Percentiles rank a stretch among this genome's conserved stretches.
phyloP scores from a whole-genome alignment of 371 early-diverging fungal genomes.

The Nematocida sp. region DNA sequence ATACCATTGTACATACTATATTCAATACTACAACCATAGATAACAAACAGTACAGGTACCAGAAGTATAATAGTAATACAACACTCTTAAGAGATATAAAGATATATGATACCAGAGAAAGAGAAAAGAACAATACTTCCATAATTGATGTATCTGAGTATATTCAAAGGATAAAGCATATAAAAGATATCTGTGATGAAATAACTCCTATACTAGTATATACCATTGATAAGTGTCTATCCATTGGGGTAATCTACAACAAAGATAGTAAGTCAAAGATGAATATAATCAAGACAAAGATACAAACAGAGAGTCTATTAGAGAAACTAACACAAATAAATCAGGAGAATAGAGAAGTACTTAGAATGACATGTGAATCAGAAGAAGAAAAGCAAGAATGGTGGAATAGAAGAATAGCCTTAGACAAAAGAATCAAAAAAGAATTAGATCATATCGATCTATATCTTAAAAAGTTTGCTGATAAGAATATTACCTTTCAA shows the following conservation, averaged over 20 bases:
- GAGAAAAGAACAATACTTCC: background rate
- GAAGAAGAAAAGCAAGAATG: slow-evolving; percentile 23
- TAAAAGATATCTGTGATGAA: slow-evolving; percentile 14
- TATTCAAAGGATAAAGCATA: slow-evolving; percentile 15
- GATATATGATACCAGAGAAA: slow-evolving; percentile 33
- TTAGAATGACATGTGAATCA: background rate
- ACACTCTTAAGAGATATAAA: slow-evolving; percentile 28
- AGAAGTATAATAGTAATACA: slow-evolving; percentile 15
- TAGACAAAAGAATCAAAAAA: slow-evolving; percentile 26
- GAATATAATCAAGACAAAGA: slow-evolving; percentile 24
- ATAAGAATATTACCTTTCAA: background rate
- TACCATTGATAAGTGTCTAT: slow-evolving; percentile 10
- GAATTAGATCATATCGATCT: background rate
- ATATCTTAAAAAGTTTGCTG: slow-evolving; percentile 6
- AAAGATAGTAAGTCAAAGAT: slow-evolving; percentile 22
- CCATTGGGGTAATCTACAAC: slow-evolving; percentile 22
- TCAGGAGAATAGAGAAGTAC: slow-evolving; percentile 13
- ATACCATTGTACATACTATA: background rate
- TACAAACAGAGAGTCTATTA: background rate
- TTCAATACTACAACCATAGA: slow-evolving; percentile 2
- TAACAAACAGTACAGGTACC: slow-evolving; percentile 6
- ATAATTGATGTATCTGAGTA: slow-evolving; percentile 32
- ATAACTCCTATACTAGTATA: slow-evolving; percentile 18
- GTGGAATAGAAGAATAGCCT: slow-evolving; percentile 20
- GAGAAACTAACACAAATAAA: slow-evolving; percentile 1